phyloP scores from a whole-genome alignment of 176 grass and related monocot species.

The Triticum monococcum region DNA sequence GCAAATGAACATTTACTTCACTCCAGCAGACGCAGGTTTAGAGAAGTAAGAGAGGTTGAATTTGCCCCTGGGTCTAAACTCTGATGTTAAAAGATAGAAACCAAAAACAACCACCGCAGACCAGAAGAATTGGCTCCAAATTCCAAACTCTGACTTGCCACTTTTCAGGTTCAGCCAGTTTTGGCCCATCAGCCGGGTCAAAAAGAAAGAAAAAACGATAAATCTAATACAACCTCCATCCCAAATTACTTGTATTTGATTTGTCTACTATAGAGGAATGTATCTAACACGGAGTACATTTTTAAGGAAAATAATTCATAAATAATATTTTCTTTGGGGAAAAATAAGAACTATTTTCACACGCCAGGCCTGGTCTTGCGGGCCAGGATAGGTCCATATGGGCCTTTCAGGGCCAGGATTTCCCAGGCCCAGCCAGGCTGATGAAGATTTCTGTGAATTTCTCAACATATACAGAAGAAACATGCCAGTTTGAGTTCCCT shows the following conservation, averaged over 20 bases:
- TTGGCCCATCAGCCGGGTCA: not conserved
- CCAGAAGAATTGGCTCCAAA: no score
- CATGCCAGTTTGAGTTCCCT: not conserved
- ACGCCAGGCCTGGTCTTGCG: not conserved
- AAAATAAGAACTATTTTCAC: not conserved
- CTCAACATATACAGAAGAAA: not conserved
- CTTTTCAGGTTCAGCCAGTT: not conserved
- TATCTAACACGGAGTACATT: no score
- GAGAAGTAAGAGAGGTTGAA: not conserved
- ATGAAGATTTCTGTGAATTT: not conserved
- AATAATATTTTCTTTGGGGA: not conserved
- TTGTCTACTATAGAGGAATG: no score
- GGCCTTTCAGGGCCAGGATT: slow-evolving; percentile 2
- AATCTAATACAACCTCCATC: not conserved
- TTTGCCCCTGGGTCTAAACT: not conserved
- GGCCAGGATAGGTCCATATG: not conserved
- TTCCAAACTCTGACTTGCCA: not conserved
- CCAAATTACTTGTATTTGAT: no score
- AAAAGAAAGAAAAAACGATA: not conserved
- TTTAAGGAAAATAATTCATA: not conserved
- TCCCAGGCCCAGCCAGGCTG: not conserved
- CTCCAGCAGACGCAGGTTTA: not conserved
- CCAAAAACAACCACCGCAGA: not conserved
- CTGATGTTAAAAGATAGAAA: not conserved
- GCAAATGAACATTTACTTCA: not conserved